Evolutionary conservation across 2,329 filamentous ascomycete genomes (phyloP), one percentile per base, ranked within the genome.

Genomic region (Clarireedia homoeocarpa): DNA sequence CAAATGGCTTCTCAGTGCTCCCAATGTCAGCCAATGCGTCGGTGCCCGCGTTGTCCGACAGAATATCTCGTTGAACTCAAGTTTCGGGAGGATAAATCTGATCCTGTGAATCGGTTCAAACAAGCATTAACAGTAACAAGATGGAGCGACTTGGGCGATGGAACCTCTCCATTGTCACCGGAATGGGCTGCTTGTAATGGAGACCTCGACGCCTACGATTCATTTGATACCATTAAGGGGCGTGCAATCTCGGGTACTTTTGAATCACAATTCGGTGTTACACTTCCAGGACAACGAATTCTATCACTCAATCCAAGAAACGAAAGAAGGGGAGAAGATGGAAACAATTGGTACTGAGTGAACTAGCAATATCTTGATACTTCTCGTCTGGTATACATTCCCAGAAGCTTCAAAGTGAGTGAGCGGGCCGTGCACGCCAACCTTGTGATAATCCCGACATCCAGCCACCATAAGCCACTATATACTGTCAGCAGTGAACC

Each of bases 41-140:
- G 82, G 34, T 85, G 82, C 66, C 79, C 81, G 0, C 75, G 80
- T 53, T 85, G 82, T 66, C 80, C 82, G 1, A 79, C 79, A 0
- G 82, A 85, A 63, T 85, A 85, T 59, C 69, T 85, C 10, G 73
- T 84, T 48, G 81, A 85, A 65, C 66, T 84, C 6, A 81, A 80
- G 59, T 71, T 84, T 57, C 72, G 77, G 2, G 82, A 85, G 66
- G 81, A 84, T 59, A 74, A 70, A 48, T 67, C 65, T 27, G 72
- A 78, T 62, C 66, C 72, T 6, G 59, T 69, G 39, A 63, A 71
- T 10, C 68, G 71, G 3, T 85, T 85, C 68, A 82, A 79, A 62
- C 80, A 84, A 56, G 76, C 78, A 1, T 75, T 85, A 53, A 74
- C 82, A 4, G 77, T 84, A 4, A 84, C 81, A 6, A 70, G 82